Base-by-base conservation (phyloP, 164 flowering plant genomes). In the Dillenia turbinata region DNA sequence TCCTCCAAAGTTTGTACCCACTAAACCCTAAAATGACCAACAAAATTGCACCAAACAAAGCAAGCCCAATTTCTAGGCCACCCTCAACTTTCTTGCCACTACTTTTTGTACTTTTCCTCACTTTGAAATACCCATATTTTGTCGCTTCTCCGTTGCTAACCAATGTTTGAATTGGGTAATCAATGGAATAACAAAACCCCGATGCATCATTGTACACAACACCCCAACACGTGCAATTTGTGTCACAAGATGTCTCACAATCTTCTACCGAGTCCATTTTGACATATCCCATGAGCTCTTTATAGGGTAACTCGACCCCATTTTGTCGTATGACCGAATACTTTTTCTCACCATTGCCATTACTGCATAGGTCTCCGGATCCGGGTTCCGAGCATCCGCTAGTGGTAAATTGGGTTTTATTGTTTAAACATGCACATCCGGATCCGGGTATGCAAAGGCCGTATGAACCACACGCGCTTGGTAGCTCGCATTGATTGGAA, bases 171-270 rank as follows among this genome's bases (percentile, higher is more conserved):
- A 92, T 75, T 58, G 96, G 92, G 62, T 83, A 89, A 50, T 80
- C 84, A 53, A 95, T 49, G 6, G 62, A 44, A 75, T 95, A 92
- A 61, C 99, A 95, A 66, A 77, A 80, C 73, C 92, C 86, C 62
- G 99, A 78, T 6, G 72, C 82, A 72, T 92, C 89, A 52, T 78
- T 88, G 61, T 77, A 95, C 15, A 88, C 73, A 16, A 83, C 81
- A 0, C 96, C 97, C 94, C 91, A 92, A 57, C 99, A 95, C 17
- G 80, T 81, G 54, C 99, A 95, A 67, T 85, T 87, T 3, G 45
- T 64, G 56, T 71, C 79, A 58, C 99, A 95, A 2, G 73, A 47
- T 2, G 58, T 62, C 83, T 85, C 90, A 64, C 99, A 95, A 40
- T 77, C 59, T 14, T 62, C 77, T 51, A 66, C 8, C 12, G 92